Conservation (phyloP, 1,284 basidiomycete species). For the Sanghuangporus weigelae region DNA sequence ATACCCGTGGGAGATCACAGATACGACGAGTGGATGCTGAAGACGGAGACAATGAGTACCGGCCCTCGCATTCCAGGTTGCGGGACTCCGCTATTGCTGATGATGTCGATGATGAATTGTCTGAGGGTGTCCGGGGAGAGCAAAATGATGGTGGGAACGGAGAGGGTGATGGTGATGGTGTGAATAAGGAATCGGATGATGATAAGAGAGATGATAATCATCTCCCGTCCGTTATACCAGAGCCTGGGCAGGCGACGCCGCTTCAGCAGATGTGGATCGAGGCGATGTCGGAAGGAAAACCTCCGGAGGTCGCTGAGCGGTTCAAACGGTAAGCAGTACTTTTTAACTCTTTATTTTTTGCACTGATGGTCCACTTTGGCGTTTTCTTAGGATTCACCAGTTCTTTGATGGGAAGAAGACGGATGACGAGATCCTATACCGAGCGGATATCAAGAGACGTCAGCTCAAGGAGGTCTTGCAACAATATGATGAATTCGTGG, state of each 20-base stretch:
- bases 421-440: conserved; percentile 74
- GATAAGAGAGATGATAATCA: conserved; percentile 47
- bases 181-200: conserved; percentile 36
- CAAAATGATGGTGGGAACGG: neutral
- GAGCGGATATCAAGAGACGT: conserved; percentile 69
- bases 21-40: neutral
- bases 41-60: neutral
- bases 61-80: neutral
- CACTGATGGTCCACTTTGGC: neutral
- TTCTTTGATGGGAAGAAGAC: conserved; percentile 80
- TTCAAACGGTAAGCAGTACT: conserved; percentile 59
- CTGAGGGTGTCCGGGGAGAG: conserved; percentile 5
- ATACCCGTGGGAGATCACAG: neutral
- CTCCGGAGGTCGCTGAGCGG: conserved; percentile 49
- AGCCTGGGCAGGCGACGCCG: conserved; percentile 77
- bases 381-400: conserved; percentile 57
- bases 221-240: conserved; percentile 66
- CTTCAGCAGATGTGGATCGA: conserved; percentile 75
- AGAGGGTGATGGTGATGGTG: conserved; percentile 9
- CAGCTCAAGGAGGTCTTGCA: conserved; percentile 74
- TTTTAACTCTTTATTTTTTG: neutral
- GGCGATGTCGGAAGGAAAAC: conserved; percentile 79
- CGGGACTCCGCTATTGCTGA: conserved; percentile 28
- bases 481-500: conserved; percentile 75
- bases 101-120: conserved; percentile 20